These are phyloP conservation scores for Zymoseptoria crescenta DNA, from an alignment of 2,329 filamentous ascomycete species.

Conservation along the genomic window DNA sequence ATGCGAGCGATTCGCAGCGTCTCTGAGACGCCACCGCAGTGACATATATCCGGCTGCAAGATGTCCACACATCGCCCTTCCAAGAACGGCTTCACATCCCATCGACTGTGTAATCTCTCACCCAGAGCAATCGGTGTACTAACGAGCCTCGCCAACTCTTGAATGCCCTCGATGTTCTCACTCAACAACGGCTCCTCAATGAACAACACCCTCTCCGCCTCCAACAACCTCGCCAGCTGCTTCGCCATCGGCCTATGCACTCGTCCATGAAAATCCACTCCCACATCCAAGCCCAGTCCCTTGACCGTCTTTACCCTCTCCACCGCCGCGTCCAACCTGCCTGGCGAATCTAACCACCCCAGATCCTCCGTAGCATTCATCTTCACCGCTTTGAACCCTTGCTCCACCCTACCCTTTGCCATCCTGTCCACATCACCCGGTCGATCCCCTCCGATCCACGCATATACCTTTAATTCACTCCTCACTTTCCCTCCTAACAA, in stretches of 20 bases:
- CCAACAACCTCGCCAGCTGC: conserved; percentile 60
- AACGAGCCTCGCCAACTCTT: conserved; percentile 50
- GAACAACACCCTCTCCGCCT: conserved; percentile 63
- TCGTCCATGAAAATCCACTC: conserved; percentile 70
- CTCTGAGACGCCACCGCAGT: conserved; percentile 65
- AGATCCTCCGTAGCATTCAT: conserved; percentile 75
- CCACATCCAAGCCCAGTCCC: conserved; percentile 61
- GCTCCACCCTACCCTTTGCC: conserved; percentile 46
- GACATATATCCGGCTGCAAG: conserved; percentile 64
- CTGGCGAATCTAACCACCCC: conserved; percentile 67
- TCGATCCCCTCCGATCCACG: conserved; percentile 70
- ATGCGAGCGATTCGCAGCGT: conserved; percentile 60
- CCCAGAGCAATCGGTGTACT: conserved; percentile 62
- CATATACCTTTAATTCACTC: conserved; percentile 62
- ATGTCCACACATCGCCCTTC: conserved; percentile 62
- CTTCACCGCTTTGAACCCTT: conserved; percentile 62
- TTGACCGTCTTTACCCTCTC: conserved; percentile 63
- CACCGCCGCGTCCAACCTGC: conserved; percentile 54
- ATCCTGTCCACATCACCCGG: conserved; percentile 55
- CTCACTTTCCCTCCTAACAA: conserved; percentile 68
- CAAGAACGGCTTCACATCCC: conserved; percentile 66
- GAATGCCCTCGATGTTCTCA: conserved; percentile 61
- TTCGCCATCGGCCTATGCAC: conserved; percentile 76
- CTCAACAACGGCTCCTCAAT: conserved; percentile 67
- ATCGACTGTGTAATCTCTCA: conserved; percentile 62